phyloP scores from a whole-genome alignment of 495 filamentous ascomycete genomes.

The Hypoxylon cercidicola region DNA sequence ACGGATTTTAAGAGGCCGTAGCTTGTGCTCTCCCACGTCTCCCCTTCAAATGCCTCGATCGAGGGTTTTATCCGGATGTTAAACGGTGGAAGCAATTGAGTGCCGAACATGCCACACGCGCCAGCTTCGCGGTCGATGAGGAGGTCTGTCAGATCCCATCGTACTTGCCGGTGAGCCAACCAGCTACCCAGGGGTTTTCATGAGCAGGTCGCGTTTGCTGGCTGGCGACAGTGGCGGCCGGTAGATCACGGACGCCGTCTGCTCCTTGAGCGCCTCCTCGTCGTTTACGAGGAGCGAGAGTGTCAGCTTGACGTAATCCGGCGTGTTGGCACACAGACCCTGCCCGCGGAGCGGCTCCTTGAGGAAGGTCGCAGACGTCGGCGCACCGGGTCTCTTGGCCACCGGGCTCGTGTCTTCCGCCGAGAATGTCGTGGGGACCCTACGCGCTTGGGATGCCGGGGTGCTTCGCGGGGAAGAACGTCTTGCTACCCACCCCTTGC shows the following conservation, averaged over 20 bases:
- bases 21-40: conserved; percentile 34
- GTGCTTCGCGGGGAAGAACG: conserved; percentile 45
- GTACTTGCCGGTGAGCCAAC: conserved; percentile 35
- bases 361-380: background rate
- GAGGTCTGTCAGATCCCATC: conserved; percentile 33
- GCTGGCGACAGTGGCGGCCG: conserved; percentile 29
- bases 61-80: conserved; percentile 34
- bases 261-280: conserved; percentile 35
- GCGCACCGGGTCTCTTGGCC: conserved; percentile 6
- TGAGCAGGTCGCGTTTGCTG: conserved; percentile 16
- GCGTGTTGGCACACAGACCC: conserved; percentile 15
- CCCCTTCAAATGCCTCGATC: conserved; percentile 47
- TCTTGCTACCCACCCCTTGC: conserved; percentile 36
- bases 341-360: conserved; percentile 31
- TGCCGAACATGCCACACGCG: conserved; percentile 48
- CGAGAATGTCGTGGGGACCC: conserved; percentile 18
- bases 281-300: conserved; percentile 42
- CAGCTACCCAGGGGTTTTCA: conserved; percentile 18
- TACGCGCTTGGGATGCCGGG: conserved; percentile 9
- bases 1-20: background rate
- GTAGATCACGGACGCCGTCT: conserved; percentile 28
- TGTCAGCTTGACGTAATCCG: conserved; percentile 34
- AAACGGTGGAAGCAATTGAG: conserved; percentile 39
- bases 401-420: conserved; percentile 1
- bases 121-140: conserved; percentile 38